These are phyloP conservation scores for Helianthus annuus DNA, from an alignment of 129 eudicot genomes.

Conservation along the genomic window HanXRQr2.0-SUNRISE NC_035449.2:101050477-101050976, in stretches of 20 bases:
- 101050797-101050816: conserved; percentile 42
- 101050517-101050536: conserved; percentile 1
- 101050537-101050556: conserved; percentile 74
- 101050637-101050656: conserved; percentile 80
- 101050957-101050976: no score
- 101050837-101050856: conserved; percentile 38
- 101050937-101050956: neutral
- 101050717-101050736: conserved; percentile 61
- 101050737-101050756: conserved; percentile 86
- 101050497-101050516: neutral
- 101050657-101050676: conserved; percentile 70
- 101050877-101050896: conserved; percentile 66
- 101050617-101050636: conserved; percentile 81
- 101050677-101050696: conserved; percentile 68
- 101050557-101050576: conserved; percentile 54
- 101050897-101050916: conserved; percentile 73
- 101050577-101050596: conserved; percentile 51
- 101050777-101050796: conserved; percentile 33
- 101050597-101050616: conserved; percentile 53
- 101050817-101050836: conserved; percentile 31
- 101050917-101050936: neutral
- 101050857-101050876: conserved; percentile 64
- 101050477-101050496: neutral
- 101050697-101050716: conserved; percentile 70
- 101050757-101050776: conserved; percentile 50